Evolutionary conservation across 202 grass and related monocot species (phyloP), one percentile per base, ranked within the genome.

Genomic region (Carex arenaria): DNA sequence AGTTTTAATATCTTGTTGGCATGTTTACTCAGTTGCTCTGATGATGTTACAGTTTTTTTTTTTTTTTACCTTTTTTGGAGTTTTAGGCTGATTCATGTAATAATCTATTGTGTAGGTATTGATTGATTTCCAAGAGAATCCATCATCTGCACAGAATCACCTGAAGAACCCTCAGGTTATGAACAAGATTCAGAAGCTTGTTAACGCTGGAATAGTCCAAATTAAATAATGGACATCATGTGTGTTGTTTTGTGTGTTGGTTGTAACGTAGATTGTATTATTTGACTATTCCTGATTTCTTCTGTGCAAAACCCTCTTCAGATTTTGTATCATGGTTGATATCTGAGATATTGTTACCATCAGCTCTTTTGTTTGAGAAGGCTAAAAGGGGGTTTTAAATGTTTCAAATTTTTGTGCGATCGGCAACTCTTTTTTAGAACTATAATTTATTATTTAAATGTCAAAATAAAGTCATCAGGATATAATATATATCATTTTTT

Each of bases 81-180:
- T 0, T 49, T 28, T 78, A 22, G 75, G 72, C 78, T 80, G 11
- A 85, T n/a, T 5, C 2, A 30, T 68, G 34, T 26, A 60, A 23
- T 64, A 61, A 67, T 15, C 4, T 14, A n/a, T 26, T 71, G 5
- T 84, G 55, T 82, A 94, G 94, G 89, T 97, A 49, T 81, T 97
- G 69, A 85, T 82, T 3, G 92, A 97, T 89, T 91, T 97, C 65
- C 90, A 97, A 79, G 94, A 97, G 92, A 97, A 93, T 59, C 92
- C 94, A 4, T 85, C 56, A 67, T 59, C 92, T 57, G 79, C 92
- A 14, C 92, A 94, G 74, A 85, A 88, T 2, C 94, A 97, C 84
- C 69, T 93, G 13, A 97, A 93, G 89, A 97, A 91, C 78, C 92
- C 94, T 0, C 90, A 91, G 13, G 92, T 97, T 59, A 94, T 89